Conservation (phyloP, 2,329 filamentous ascomycete species). For the Colletotrichum sp. region DNA sequence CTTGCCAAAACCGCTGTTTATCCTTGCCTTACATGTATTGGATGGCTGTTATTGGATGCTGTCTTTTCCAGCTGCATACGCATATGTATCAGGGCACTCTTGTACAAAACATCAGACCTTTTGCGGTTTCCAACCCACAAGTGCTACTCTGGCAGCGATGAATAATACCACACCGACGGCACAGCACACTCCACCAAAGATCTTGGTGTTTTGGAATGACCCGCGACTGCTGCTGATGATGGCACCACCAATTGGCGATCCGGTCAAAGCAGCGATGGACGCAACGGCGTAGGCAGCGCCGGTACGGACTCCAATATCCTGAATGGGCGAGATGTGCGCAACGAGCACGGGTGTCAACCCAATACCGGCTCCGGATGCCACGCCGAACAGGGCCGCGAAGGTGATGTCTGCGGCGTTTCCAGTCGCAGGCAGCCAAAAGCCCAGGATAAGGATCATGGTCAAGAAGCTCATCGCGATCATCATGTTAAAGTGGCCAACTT, state of each 20-base stretch:
- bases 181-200: neutral
- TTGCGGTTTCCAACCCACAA: neutral
- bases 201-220: neutral
- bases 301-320: conserved; percentile 59
- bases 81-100: no score
- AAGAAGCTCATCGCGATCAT: conserved; percentile 47
- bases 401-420: conserved; percentile 29
- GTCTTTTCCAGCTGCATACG: neutral
- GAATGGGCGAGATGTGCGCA: conserved; percentile 58
- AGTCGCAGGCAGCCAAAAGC: conserved; percentile 42
- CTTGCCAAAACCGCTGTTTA: no score
- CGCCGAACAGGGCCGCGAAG: conserved; percentile 37
- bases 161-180: neutral
- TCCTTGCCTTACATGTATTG: no score
- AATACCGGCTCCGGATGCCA: conserved; percentile 39
- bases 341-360: conserved; percentile 34
- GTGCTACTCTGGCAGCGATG: neutral
- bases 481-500: conserved; percentile 32
- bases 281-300: conserved; percentile 35
- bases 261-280: conserved; percentile 22
- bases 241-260: conserved; percentile 28
- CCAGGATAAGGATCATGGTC: conserved; percentile 35
- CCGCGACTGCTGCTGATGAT: conserved; percentile 10
- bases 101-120: neutral
- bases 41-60: neutral